Base-by-base conservation (phyloP, 768 basidiomycete genomes). In the Xerocomus potaroensis region DNA sequence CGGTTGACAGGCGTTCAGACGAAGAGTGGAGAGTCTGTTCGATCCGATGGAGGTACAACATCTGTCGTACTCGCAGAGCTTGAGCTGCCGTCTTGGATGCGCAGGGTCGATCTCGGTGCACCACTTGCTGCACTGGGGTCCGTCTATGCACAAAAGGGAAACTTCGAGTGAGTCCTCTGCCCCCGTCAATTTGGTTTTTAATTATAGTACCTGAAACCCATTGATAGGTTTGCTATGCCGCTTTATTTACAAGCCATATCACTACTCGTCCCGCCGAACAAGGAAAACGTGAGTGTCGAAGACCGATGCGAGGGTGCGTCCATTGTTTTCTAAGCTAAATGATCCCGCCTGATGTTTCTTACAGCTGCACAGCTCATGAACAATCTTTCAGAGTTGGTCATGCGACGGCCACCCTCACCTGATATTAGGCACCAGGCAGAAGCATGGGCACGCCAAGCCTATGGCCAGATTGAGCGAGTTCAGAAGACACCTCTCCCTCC, bases 191-290 rank as follows among this genome's bases (percentile, higher is more conserved):
- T 40, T 27, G 11, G 16, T 3, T 23, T 26, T 39, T 7, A 18
- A 10, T 46, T 4, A 9, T 6, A 22, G 12, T 29, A 27, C 30
- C 15, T 38, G 21, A 31, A 15, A 39, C 45, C 29, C 41, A 18
- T 31, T 8, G 22, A 41, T 45, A 87, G 84, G 19, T 81, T 76
- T 52, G 83, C 85, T 0, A 68, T 81, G 56, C 76, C 78, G 3
- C 70, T 87, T 5, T 86, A 86, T 61, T 68, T 84, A 9, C 81
- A 82, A 50, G 81, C 83, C 8, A 72, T 83, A 36, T 77, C 79
- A 0, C 65, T 85, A 18, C 71, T 87, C 37, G 68, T 84, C 14
- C 80, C 79, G 3, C 64, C 70, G 0, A 52, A 56, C 15, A 42
- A 42, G 49, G 60, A 63, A 35, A 51, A 56, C 12, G 60, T 65